A percentile compares a stretch with the other conserved stretches of the same genome.
Conservation (phyloP, 805 yeast species). For the Kuraishia ogatae region DNA sequence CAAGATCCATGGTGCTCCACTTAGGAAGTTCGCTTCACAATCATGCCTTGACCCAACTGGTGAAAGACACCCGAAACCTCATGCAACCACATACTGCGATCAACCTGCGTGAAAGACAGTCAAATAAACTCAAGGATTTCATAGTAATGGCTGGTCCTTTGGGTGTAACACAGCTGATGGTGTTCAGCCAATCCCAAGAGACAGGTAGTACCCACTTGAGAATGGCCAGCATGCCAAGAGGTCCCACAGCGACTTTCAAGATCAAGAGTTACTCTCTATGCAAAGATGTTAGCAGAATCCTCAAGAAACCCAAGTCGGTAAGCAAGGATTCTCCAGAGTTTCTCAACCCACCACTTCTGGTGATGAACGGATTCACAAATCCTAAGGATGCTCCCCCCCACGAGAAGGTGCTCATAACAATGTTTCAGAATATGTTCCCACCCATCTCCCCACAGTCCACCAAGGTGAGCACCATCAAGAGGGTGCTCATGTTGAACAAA, state of each 20-base stretch:
- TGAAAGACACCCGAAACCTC: conserved; percentile 74
- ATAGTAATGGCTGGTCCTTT: conserved; percentile 98
- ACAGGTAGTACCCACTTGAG: conserved; percentile 78
- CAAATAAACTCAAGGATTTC: conserved; percentile 83
- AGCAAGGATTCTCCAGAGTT: conserved; percentile 57
- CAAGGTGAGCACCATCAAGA: conserved; percentile 61
- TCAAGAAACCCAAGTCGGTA: conserved; percentile 72
- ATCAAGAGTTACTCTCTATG: conserved; percentile 70
- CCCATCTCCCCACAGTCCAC: conserved; percentile 84
- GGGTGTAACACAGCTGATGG: conserved; percentile 81
- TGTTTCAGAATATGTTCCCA: conserved; percentile 94
- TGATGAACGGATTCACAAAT: conserved; percentile 81
- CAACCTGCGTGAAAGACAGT: conserved; percentile 74
- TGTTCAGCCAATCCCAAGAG: conserved; percentile 74
- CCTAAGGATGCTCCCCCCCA: conserved; percentile 55
- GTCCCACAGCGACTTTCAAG: conserved; percentile 85
- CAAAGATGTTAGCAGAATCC: conserved; percentile 65
- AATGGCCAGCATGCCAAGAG: conserved; percentile 82
- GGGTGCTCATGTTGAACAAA: conserved; percentile 79
- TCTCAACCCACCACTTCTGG: conserved; percentile 78
- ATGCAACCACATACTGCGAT: conserved; percentile 98
- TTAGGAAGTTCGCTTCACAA: conserved; percentile 69
- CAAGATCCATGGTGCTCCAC: conserved; percentile 90
- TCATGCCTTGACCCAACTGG: conserved; percentile 77
- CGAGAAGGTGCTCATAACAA: conserved; percentile 78